phyloP scores from a whole-genome alignment of 2,329 filamentous ascomycete species.

The Fusarium nurragi region DNA sequence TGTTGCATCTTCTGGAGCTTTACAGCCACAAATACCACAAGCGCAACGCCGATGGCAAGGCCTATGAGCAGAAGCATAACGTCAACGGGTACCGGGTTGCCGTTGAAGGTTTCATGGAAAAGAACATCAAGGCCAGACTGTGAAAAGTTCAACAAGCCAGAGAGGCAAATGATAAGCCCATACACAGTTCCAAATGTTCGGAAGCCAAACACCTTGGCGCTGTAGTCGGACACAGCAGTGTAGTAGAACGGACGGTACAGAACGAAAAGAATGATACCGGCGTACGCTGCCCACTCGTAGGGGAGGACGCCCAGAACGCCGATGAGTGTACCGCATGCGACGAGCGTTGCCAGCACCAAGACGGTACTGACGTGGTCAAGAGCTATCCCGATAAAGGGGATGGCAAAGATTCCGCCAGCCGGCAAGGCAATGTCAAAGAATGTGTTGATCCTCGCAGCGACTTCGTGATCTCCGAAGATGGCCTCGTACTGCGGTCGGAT shows the following conservation, averaged over 20 bases:
- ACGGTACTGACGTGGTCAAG: constrained; percentile 81
- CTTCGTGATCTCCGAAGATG: constrained; percentile 69
- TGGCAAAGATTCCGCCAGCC: constrained; percentile 81
- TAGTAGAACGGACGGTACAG: constrained; percentile 91
- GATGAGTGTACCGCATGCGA: constrained; percentile 76
- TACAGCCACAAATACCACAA: constrained; percentile 73
- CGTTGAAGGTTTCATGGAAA: constrained; percentile 76
- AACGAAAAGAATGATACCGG: constrained; percentile 81
- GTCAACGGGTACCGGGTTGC: constrained; percentile 82
- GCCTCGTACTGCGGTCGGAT: constrained; percentile 83
- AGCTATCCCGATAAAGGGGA: constrained; percentile 84
- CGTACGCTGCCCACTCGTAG: constrained; percentile 74
- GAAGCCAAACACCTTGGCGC: constrained; percentile 92
- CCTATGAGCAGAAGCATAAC: constrained; percentile 70
- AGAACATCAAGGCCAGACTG: constrained; percentile 83
- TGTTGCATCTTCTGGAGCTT: constrained; percentile 49
- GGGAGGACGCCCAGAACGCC: constrained; percentile 81
- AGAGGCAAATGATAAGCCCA: constrained; percentile 85
- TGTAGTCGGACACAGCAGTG: constrained; percentile 88
- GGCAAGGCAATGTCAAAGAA: constrained; percentile 85
- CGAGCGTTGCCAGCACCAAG: constrained; percentile 75
- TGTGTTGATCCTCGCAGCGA: constrained; percentile 77
- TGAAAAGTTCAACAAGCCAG: constrained; percentile 84
- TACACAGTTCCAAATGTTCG: constrained; percentile 94
- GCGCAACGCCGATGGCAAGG: constrained; percentile 67